A percentile compares a stretch with the other conserved stretches of the same genome.
These are phyloP conservation scores for Oryza brachyantha DNA, from an alignment of 176 grass and related monocot species.

Conservation along the genomic window DNA sequence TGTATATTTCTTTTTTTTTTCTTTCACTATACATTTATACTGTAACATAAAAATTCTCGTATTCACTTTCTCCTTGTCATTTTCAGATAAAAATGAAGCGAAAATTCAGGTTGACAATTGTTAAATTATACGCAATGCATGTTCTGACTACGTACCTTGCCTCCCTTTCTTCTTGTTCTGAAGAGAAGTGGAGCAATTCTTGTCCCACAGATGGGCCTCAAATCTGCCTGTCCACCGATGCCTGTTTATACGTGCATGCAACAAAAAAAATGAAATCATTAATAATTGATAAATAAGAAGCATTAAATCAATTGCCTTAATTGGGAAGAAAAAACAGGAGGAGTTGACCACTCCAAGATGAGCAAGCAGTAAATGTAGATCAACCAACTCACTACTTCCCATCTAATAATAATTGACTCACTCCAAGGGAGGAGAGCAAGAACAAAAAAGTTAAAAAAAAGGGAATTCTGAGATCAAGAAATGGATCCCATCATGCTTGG, in stretches of 20 bases:
- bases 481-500: not conserved
- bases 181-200: slow-evolving; percentile 65
- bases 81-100: not conserved
- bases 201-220: slow-evolving; percentile 98
- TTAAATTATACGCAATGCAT: not conserved
- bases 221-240: slow-evolving; percentile 91
- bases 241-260: slow-evolving; percentile 44
- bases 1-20: not conserved
- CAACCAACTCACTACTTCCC: slow-evolving; percentile 41
- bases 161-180: slow-evolving; percentile 97
- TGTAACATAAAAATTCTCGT: slow-evolving; percentile 17
- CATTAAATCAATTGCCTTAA: not conserved
- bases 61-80: not conserved
- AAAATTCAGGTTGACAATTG: not conserved
- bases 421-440: not conserved
- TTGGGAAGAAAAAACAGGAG: not conserved
- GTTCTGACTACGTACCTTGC: slow-evolving; percentile 48
- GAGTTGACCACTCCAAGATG: not conserved
- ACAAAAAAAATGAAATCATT: not conserved
- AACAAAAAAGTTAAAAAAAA: not conserved
- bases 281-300: slow-evolving; percentile 4
- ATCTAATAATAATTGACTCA: slow-evolving; percentile 22
- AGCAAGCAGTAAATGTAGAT: slow-evolving; percentile 16
- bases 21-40: not conserved
- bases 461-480: not conserved